A percentile compares a stretch with the other conserved stretches of the same genome.
Evolutionary conservation across 257 asterid species (phyloP).

Genomic region (Nicotiana noctiflora): DNA sequence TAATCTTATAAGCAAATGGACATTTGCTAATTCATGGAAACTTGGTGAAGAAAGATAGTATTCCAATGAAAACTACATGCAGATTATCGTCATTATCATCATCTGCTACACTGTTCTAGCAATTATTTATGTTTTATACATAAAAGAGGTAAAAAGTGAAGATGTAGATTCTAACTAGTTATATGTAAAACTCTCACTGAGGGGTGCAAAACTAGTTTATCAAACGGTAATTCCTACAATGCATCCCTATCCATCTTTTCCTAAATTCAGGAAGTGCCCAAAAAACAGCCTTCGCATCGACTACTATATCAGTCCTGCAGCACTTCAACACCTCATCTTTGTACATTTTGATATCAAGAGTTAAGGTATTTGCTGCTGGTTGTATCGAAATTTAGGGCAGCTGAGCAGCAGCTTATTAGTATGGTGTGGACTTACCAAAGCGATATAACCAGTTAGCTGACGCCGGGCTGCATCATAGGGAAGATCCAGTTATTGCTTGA

Average conservation of each 20-base stretch:
- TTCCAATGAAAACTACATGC: no score
- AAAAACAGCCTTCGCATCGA: background rate
- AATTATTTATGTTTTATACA: slow-evolving; percentile 13
- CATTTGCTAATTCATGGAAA: no score
- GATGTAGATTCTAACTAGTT: background rate
- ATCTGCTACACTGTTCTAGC: slow-evolving; percentile 8
- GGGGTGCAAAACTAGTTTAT: slow-evolving; percentile 9
- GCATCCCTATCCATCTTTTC: slow-evolving; percentile 2
- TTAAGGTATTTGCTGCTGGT: slow-evolving; percentile 1
- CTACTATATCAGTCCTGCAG: slow-evolving; percentile 15
- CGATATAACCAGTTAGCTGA: slow-evolving; percentile 21
- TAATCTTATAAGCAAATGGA: no score
- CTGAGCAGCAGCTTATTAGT: slow-evolving; percentile 4
- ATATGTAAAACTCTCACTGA: slow-evolving; percentile 1
- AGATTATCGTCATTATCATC: background rate
- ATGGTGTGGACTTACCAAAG: slow-evolving; percentile 4
- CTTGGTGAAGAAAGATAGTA: no score
- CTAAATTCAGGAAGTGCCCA: slow-evolving; percentile 12
- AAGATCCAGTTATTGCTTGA: slow-evolving; percentile 37
- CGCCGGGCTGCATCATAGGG: slow-evolving; percentile 38
- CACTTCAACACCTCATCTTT: slow-evolving; percentile 1
- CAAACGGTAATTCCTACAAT: slow-evolving; percentile 12
- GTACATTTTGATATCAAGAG: background rate
- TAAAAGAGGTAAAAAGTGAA: background rate
- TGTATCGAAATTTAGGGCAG: background rate